Evolutionary conservation across 208 protist species (phyloP), one percentile per base, ranked within the genome.

Genomic region (Angomonas ambiguus): DNA sequence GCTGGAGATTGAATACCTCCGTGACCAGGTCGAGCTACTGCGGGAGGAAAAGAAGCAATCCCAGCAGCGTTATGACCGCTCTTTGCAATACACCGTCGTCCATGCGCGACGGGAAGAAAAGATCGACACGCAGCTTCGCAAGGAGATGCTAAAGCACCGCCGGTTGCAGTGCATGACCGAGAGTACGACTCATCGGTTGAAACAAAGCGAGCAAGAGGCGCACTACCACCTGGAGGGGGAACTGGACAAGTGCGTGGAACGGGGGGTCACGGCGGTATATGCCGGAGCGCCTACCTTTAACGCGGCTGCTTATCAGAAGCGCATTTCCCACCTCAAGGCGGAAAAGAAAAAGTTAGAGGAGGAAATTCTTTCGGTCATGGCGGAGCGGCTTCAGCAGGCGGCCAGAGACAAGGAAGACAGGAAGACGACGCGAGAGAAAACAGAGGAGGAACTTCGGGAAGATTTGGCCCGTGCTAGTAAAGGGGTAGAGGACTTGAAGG

Each of bases 331-430:
- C 18, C 56, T 61, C 2, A 6, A n/a, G 22, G 5, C 5, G n/a
- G 56, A 61, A 41, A 61, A 61, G 56, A 61, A 31, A 32, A 33
- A 42, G 30, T 31, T 61, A 31, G 56, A 61, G 30, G n/a, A 18
- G 24, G 51, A 58, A 27, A 24, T 58, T 8, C 24, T 24, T 2
- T 27, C 28, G 1, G 31, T 41, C 2, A 11, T 25, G 56, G 4
- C 56, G 30, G 30, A 59, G 28, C 35, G 35, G 35, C 35, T 41
- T 41, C 35, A 41, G 35, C 35, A 41, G 35, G 5, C 35, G 35
- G 13, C 32, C 32, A 24, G 3, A n/a, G 51, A 18, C 51, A 8
- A 5, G 24, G 51, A 30, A 28, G 51, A 28, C 3, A 31, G 1
- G 2, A 5, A 27, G 32, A 31, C 6, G 30, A 41, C 20, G 56